Conservation (phyloP, 2,329 filamentous ascomycete species). For the Plectosphaerella cucumerina region DNA sequence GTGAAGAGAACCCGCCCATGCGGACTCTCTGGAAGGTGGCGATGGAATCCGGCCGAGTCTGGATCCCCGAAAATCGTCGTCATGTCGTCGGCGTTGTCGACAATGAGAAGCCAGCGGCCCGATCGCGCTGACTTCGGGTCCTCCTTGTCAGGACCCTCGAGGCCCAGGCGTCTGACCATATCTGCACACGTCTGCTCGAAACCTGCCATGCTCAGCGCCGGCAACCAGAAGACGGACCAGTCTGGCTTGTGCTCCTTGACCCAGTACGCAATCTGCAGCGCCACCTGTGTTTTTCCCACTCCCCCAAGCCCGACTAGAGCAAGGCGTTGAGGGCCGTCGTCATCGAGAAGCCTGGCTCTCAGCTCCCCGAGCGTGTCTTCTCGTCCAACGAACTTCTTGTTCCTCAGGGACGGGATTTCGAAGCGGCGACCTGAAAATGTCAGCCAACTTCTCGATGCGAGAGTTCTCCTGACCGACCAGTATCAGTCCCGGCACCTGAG, state of each 20-base stretch:
- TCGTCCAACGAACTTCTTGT: slow-evolving; percentile 21
- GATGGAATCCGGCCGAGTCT: slow-evolving; percentile 12
- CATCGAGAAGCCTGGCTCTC: slow-evolving; percentile 18
- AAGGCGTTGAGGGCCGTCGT: slow-evolving; percentile 13
- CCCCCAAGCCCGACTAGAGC: slow-evolving; percentile 30
- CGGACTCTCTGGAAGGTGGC: slow-evolving; percentile 23
- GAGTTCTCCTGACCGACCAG: too few species aligned
- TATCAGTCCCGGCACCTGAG: too few species aligned
- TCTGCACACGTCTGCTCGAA: slow-evolving; percentile 28
- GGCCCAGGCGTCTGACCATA: slow-evolving; percentile 22
- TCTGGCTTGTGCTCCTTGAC: slow-evolving; percentile 21
- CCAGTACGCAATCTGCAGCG: slow-evolving; percentile 30
- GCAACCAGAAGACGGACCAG: slow-evolving; percentile 35
- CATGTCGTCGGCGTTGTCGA: slow-evolving; percentile 35
- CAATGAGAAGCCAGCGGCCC: slow-evolving; percentile 29
- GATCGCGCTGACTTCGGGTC: slow-evolving; percentile 16
- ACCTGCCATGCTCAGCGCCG: slow-evolving; percentile 24
- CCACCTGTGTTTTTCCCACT: slow-evolving; percentile 32
- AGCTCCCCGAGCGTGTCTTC: slow-evolving; percentile 16
- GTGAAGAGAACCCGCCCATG: slow-evolving; percentile 27
- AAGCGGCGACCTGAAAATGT: not conserved
- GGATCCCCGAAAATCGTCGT: slow-evolving; percentile 10
- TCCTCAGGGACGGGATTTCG: not conserved
- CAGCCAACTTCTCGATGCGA: too few species aligned
- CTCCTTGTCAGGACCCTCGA: slow-evolving; percentile 39